Percentiles rank a stretch among this genome's conserved stretches.
Evolutionary conservation across 148 eudicot genomes (phyloP).

Genomic region (Silene latifolia): DNA sequence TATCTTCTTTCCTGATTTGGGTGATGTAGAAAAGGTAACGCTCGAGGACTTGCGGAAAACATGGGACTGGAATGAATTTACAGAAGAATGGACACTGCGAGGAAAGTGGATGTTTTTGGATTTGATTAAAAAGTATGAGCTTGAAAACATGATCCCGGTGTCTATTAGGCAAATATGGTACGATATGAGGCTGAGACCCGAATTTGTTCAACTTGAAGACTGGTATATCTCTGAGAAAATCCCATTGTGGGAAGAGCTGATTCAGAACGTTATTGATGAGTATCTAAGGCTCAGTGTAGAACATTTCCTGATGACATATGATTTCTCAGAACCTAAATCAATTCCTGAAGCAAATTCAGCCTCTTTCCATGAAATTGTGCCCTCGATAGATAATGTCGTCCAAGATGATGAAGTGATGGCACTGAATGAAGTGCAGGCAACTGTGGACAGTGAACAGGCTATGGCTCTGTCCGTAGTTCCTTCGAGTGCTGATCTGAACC

Average conservation of each 20-base stretch:
- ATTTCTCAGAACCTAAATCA: slow-evolving; percentile 15
- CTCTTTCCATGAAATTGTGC: slow-evolving; percentile 18
- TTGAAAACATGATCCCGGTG: slow-evolving; percentile 42
- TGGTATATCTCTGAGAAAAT: slow-evolving; percentile 48
- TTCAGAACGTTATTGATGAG: slow-evolving; percentile 38
- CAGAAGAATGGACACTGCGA: slow-evolving; percentile 59
- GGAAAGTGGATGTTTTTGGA: slow-evolving; percentile 79
- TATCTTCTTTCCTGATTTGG: slow-evolving; percentile 87
- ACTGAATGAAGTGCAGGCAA: slow-evolving; percentile 7
- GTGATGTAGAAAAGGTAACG: slow-evolving; percentile 44
- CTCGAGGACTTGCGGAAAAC: slow-evolving; percentile 41
- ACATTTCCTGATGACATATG: slow-evolving; percentile 28
- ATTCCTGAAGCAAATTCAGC: slow-evolving; percentile 18
- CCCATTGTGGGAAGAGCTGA: slow-evolving; percentile 45
- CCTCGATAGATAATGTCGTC: slow-evolving; percentile 14
- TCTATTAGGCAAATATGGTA: slow-evolving; percentile 89
- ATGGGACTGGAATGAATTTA: slow-evolving; percentile 69
- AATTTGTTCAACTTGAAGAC: slow-evolving; percentile 42
- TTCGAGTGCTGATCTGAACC: background rate
- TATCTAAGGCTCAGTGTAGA: slow-evolving; percentile 39
- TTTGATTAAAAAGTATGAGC: slow-evolving; percentile 41
- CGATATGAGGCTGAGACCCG: slow-evolving; percentile 48
- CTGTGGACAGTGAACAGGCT: slow-evolving; percentile 1
- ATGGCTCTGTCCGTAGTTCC: slow-evolving; percentile 25
- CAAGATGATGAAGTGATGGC: slow-evolving; percentile 7